Conservation (phyloP, 441 rosid species). For the Erodium chrysanthum region DNA sequence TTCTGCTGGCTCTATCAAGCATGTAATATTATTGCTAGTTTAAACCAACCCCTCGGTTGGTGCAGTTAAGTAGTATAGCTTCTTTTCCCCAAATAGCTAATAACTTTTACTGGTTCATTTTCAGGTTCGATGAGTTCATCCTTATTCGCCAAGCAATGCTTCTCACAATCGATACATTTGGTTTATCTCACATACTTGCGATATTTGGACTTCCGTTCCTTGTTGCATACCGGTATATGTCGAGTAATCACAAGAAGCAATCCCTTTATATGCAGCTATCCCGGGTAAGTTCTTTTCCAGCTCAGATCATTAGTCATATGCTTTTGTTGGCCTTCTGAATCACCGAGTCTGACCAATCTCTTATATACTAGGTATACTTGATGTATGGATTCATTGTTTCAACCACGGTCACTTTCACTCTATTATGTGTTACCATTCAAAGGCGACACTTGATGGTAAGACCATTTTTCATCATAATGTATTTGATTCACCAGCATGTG, state of each 20-base stretch:
- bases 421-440: constrained; percentile 67
- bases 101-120: constrained; percentile 17
- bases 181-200: constrained; percentile 74
- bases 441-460: constrained; percentile 91
- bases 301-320: neutral
- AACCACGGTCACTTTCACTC: constrained; percentile 47
- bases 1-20: neutral
- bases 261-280: constrained; percentile 28
- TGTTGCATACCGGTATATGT: constrained; percentile 22
- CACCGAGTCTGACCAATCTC: constrained; percentile 14
- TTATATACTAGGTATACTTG: constrained; percentile 49
- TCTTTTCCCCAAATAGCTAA: neutral
- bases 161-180: constrained; percentile 76
- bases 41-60: neutral
- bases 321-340: constrained; percentile 8
- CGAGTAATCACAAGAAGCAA: constrained; percentile 21
- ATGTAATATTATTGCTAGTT: neutral
- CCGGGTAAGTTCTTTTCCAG: constrained; percentile 34
- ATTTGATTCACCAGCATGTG: neutral
- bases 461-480: neutral
- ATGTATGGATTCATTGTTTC: constrained; percentile 56
- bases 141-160: constrained; percentile 84
- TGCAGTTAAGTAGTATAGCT: constrained; percentile 1
- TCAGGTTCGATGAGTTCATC: constrained; percentile 86
- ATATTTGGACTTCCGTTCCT: constrained; percentile 76